Conservation (phyloP, 176 grass and related monocot species). For the Saccharum officinarum region DNA sequence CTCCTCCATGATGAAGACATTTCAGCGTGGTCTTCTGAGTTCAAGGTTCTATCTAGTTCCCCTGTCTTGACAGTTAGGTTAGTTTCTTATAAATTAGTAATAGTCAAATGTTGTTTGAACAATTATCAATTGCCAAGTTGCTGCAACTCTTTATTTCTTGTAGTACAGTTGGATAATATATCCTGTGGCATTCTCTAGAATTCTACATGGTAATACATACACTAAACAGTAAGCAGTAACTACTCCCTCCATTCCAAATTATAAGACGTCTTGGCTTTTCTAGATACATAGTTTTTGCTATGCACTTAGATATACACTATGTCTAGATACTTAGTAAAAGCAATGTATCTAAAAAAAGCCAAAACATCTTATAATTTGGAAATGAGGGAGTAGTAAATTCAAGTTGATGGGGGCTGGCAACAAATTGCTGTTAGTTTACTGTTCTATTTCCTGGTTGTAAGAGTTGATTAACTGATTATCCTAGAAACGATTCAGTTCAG, state of each 20-base stretch:
- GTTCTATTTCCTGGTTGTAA: constrained; percentile 1
- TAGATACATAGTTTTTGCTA: neutral
- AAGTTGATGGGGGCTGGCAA: neutral
- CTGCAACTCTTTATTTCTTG: constrained; percentile 18
- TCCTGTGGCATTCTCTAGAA: neutral
- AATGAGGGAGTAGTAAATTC: constrained; percentile 1
- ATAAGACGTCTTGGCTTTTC: neutral
- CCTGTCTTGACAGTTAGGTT: constrained; percentile 15
- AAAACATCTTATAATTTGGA: neutral
- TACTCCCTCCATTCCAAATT: neutral
- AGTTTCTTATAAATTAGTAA: neutral
- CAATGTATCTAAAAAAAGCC: too few species aligned
- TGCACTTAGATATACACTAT: neutral
- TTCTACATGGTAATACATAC: neutral
- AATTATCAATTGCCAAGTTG: neutral
- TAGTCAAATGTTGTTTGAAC: neutral
- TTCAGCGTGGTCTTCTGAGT: constrained; percentile 90
- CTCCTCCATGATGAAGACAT: constrained; percentile 84
- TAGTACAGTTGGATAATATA: constrained; percentile 17
- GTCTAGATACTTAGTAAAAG: too few species aligned
- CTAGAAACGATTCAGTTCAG: constrained; percentile 8
- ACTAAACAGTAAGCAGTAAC: neutral
- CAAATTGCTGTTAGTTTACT: constrained; percentile 20
- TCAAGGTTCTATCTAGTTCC: constrained; percentile 56
- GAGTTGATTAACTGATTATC: constrained; percentile 2